Conservation (phyloP, 2,329 filamentous ascomycete genomes). For the Curvularia eragrostidis region DNA sequence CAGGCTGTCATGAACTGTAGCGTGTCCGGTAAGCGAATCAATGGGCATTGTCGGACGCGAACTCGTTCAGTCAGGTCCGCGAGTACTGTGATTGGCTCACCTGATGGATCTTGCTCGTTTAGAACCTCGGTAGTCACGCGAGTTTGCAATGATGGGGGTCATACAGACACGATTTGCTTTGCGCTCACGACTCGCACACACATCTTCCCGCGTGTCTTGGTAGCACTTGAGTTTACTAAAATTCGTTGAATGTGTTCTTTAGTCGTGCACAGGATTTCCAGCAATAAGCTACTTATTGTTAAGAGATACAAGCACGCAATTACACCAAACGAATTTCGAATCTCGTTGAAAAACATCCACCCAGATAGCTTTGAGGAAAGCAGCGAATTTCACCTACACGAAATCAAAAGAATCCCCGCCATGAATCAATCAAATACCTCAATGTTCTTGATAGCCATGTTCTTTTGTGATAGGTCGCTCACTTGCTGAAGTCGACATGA, state of each 20-base stretch:
- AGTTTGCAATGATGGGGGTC: not conserved
- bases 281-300: not conserved
- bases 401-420: not conserved
- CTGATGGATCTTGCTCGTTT: not conserved
- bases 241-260: not conserved
- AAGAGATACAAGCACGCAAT: not conserved
- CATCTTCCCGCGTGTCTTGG: not conserved
- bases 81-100: not conserved
- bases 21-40: conserved; percentile 2
- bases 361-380: not conserved
- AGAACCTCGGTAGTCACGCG: too few relatives aligned
- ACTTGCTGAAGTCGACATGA: not conserved
- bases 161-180: too few relatives aligned
- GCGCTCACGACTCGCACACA: not conserved
- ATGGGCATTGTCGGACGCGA: not conserved
- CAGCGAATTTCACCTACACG: not conserved
- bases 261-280: not conserved
- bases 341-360: not conserved
- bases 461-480: not conserved
- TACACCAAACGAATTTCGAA: not conserved
- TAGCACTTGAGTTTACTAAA: too few relatives aligned
- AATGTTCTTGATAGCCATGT: not conserved
- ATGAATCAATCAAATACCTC: too few relatives aligned
- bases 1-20: conserved; percentile 5
- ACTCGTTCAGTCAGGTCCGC: conserved; percentile 3